A percentile compares a stretch with the other conserved stretches of the same genome.
Evolutionary conservation across 139 green algal genomes (phyloP).

Genomic region (Chlorella sorokiniana): DNA sequence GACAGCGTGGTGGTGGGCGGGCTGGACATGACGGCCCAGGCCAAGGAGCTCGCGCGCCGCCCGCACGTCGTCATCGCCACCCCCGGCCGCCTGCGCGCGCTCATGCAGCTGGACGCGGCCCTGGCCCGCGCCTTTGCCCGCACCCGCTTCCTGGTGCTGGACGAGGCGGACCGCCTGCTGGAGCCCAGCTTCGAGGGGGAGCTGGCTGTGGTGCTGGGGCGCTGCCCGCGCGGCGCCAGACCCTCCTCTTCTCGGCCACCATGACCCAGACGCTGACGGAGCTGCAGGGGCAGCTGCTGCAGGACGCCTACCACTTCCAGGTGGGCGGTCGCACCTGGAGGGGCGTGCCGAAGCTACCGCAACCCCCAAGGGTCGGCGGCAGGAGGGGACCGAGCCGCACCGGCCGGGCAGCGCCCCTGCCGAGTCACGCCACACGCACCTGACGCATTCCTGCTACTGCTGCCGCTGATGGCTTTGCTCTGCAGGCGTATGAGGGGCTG

Average conservation of each 20-base stretch:
- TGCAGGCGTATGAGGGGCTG: conserved; percentile 84
- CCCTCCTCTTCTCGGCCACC: conserved; percentile 96
- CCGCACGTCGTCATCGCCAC: conserved; percentile 97
- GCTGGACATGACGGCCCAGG: conserved; percentile 86
- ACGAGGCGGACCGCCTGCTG: conserved; percentile 95
- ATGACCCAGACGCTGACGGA: conserved; percentile 79
- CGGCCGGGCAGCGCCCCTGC: not conserved
- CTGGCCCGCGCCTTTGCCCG: conserved; percentile 52
- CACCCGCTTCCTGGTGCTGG: conserved; percentile 85
- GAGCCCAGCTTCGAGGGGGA: conserved; percentile 83
- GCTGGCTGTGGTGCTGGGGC: conserved; percentile 52
- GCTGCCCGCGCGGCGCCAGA: conserved; percentile 80
- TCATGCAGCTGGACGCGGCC: conserved; percentile 54
- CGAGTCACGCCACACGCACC: not conserved
- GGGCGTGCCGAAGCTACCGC: too few species aligned
- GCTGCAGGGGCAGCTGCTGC: conserved; percentile 55
- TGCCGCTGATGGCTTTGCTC: not conserved
- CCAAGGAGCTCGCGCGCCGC: conserved; percentile 66
- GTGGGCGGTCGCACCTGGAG: not conserved
- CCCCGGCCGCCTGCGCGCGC: conserved; percentile 79
- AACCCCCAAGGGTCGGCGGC: too few species aligned
- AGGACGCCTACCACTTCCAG: conserved; percentile 73
- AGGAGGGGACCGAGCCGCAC: too few species aligned
- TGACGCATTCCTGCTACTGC: not conserved
- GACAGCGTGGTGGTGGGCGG: conserved; percentile 89